A percentile compares a stretch with the other conserved stretches of the same genome.
Conservation (phyloP, 192 early-diverging fungal species). For the Radiomyces spectabilis region DNA sequence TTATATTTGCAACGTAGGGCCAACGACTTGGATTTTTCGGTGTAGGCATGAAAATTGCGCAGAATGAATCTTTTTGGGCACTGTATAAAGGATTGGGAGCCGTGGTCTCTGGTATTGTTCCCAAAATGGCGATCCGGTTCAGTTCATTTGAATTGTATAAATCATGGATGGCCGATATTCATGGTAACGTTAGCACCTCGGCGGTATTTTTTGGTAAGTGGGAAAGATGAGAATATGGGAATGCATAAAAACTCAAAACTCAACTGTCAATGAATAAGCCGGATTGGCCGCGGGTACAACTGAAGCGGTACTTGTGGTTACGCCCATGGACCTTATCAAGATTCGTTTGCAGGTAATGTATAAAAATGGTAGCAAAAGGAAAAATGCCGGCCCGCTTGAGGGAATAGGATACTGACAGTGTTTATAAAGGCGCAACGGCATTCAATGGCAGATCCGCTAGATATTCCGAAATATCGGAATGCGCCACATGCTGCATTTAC, state of each 20-base stretch:
- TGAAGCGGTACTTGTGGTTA: conserved; percentile 92
- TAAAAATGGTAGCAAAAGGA: no score
- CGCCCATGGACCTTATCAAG: conserved; percentile 98
- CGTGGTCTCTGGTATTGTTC: conserved; percentile 91
- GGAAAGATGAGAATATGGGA: neutral
- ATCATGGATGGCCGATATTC: conserved; percentile 50
- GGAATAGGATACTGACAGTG: neutral
- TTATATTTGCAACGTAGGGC: no score
- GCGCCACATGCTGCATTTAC: conserved; percentile 85
- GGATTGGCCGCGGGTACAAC: conserved; percentile 88
- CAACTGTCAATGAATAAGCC: no score
- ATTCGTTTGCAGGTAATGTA: conserved; percentile 74
- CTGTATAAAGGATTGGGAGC: conserved; percentile 97
- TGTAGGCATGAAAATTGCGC: conserved; percentile 73
- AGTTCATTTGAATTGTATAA: conserved; percentile 94
- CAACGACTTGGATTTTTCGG: conserved; percentile 57
- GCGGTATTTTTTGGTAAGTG: conserved; percentile 65
- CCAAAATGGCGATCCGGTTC: conserved; percentile 98
- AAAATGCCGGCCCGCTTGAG: no score
- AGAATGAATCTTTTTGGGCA: conserved; percentile 78
- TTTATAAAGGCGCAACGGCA: conserved; percentile 73
- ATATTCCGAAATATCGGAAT: conserved; percentile 94
- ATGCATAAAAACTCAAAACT: neutral
- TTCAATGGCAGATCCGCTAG: conserved; percentile 92
- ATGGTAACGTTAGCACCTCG: conserved; percentile 48